Evolutionary conservation across 768 basidiomycete genomes (phyloP), one percentile per base, ranked within the genome.

Genomic region (Lepiota subincarnata): DNA sequence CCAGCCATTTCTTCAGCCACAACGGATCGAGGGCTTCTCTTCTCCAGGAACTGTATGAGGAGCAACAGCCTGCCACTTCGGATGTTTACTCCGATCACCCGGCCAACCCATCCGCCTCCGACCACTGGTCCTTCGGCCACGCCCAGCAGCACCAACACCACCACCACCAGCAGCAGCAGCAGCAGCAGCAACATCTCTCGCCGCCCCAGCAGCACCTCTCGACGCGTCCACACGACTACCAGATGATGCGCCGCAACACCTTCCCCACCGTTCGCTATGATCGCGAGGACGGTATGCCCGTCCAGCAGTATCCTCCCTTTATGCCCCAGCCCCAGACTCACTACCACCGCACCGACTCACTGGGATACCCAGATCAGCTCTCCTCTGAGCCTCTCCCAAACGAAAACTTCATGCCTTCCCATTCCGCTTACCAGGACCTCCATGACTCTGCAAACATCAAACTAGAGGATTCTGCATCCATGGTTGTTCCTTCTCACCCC

Each of bases 191-290:
- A n/a, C n/a, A n/a, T n/a, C 68, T 44, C 68, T 73, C 59, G 62
- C 72, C 50, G 55, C 61, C n/a, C 62, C 65, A 66, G 34, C 68
- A 65, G 2, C 72, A 68, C 1, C 64, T 69, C 12, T 55, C 58
- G 11, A 53, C 61, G 35, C 66, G 69, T 12, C 65, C 65, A 24
- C 66, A 73, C 38, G 82, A 84, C 56, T 75, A 79, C 61, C 64
- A 74, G 43, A 69, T 75, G 57, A 67, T 70, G 50, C 85, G 89
- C 45, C 77, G 89, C 55, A 83, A 84, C 1, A 90, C 89, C 0
- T 89, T 82, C 68, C 89, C 89, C 42, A 85, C 83, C 63, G 86
- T 86, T 48, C 79, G 86, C 39, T 85, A 88, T 59, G 89, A 92
- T 68, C 76, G 79, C 53, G 76, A 78, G 48, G 77, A 80, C 59